These are phyloP conservation scores for Penicillium paradoxum DNA, from an alignment of 495 filamentous ascomycete genomes.

Conservation along the genomic window DNA sequence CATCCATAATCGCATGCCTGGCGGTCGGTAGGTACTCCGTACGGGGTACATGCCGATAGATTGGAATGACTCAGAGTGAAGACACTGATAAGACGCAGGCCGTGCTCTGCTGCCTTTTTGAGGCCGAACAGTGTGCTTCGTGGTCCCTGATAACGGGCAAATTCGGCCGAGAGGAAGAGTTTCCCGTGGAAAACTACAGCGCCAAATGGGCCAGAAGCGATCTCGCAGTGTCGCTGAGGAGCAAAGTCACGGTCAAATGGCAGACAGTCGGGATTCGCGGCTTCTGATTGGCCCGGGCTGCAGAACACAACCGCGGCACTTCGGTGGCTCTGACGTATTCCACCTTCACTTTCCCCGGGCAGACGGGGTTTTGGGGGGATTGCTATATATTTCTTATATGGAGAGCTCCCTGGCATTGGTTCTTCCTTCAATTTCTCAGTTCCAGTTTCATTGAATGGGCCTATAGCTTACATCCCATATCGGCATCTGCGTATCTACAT, in stretches of 20 bases:
- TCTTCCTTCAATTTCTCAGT: not conserved
- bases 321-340: slow-evolving; percentile 33
- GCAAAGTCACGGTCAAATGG: not conserved
- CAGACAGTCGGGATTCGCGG: not conserved
- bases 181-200: slow-evolving; percentile 39
- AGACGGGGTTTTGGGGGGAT: slow-evolving; percentile 6
- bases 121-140: too few species aligned
- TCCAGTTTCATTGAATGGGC: not conserved
- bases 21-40: too few species aligned
- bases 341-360: slow-evolving; percentile 20
- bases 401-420: slow-evolving; percentile 3
- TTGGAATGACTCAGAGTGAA: too few species aligned
- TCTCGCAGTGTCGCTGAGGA: not conserved
- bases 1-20: too few species aligned
- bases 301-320: slow-evolving; percentile 32
- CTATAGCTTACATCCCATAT: too few species aligned
- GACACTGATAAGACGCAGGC: too few species aligned
- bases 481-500: not conserved
- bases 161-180: slow-evolving; percentile 37
- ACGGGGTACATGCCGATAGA: too few species aligned
- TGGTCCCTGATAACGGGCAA: slow-evolving; percentile 6
- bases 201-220: too few species aligned
- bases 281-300: slow-evolving; percentile 13
- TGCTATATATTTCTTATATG: slow-evolving; percentile 22
- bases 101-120: too few species aligned